These are phyloP conservation scores for Pseudoperonospora humuli DNA, from an alignment of 352 stramenopile species.

Conservation along the genomic window DNA sequence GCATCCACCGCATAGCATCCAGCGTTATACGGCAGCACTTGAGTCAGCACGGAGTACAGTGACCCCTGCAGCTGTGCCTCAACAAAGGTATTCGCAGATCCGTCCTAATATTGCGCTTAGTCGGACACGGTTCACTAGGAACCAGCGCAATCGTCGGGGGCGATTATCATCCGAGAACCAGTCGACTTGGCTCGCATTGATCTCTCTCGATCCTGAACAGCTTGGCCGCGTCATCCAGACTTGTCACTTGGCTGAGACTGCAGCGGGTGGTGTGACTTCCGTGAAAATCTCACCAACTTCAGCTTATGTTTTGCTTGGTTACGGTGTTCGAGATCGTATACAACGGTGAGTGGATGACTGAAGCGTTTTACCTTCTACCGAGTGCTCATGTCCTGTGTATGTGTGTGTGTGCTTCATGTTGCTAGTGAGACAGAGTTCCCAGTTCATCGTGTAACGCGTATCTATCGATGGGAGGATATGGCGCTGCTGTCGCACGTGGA, in stretches of 20 bases:
- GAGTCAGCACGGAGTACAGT: constrained; percentile 20
- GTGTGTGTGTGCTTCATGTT: too few species aligned
- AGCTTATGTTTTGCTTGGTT: constrained; percentile 79
- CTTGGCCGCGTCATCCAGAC: constrained; percentile 77
- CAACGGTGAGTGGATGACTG: constrained; percentile 42
- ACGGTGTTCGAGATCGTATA: constrained; percentile 77
- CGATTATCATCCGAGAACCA: constrained; percentile 73
- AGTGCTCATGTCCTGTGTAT: constrained; percentile 3
- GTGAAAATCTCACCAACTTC: constrained; percentile 86
- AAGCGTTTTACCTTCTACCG: background rate
- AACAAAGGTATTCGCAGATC: constrained; percentile 75
- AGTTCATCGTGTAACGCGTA: constrained; percentile 77
- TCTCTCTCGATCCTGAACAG: constrained; percentile 73
- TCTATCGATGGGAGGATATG: constrained; percentile 88
- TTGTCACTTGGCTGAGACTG: constrained; percentile 68
- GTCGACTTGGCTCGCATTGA: constrained; percentile 79
- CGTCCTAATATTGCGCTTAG: constrained; percentile 80
- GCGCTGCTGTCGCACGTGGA: constrained; percentile 77
- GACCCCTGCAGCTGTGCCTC: constrained; percentile 20
- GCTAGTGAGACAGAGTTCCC: constrained; percentile 71
- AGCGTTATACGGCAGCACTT: constrained; percentile 27
- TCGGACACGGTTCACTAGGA: constrained; percentile 65
- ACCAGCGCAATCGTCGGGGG: constrained; percentile 62
- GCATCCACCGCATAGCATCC: constrained; percentile 33
- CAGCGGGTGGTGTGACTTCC: constrained; percentile 79